A percentile compares a stretch with the other conserved stretches of the same genome.
Evolutionary conservation across 1,284 basidiomycete genomes (phyloP).

Genomic region (Exsudoporus floridanus): DNA sequence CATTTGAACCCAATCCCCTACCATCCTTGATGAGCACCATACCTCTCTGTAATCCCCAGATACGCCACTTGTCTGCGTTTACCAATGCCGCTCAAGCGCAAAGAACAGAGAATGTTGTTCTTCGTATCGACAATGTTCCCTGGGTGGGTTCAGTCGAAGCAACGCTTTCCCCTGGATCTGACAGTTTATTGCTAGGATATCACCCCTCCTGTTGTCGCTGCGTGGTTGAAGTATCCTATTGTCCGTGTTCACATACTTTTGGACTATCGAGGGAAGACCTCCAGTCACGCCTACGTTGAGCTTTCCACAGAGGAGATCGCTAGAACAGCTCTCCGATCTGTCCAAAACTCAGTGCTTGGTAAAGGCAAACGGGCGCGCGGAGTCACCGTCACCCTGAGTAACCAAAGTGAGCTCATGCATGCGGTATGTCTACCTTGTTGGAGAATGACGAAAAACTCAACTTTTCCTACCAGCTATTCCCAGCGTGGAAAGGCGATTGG

Average conservation of each 20-base stretch:
- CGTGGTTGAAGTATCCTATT: slow-evolving; percentile 68
- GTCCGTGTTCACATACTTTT: slow-evolving; percentile 71
- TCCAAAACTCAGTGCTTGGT: slow-evolving; percentile 66
- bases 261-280: slow-evolving; percentile 75
- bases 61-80: slow-evolving; percentile 15
- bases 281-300: slow-evolving; percentile 78
- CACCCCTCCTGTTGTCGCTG: slow-evolving; percentile 65
- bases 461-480: slow-evolving; percentile 57
- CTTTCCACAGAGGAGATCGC: slow-evolving; percentile 58
- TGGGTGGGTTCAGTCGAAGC: slow-evolving; percentile 55
- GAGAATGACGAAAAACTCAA: slow-evolving; percentile 6
- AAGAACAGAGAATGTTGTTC: slow-evolving; percentile 51
- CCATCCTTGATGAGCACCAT: slow-evolving; percentile 31
- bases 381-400: slow-evolving; percentile 75
- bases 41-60: slow-evolving; percentile 15
- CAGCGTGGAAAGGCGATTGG: slow-evolving; percentile 75
- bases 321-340: slow-evolving; percentile 63
- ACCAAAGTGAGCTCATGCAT: slow-evolving; percentile 75
- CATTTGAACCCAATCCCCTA: slow-evolving; percentile 23
- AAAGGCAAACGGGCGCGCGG: slow-evolving; percentile 71
- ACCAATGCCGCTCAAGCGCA: slow-evolving; percentile 10
- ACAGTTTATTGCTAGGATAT: slow-evolving; percentile 56
- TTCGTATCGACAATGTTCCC: slow-evolving; percentile 81
- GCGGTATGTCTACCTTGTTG: slow-evolving; percentile 47
- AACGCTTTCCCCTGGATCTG: slow-evolving; percentile 3